Evolutionary conservation across 768 basidiomycete genomes (phyloP), one percentile per base, ranked within the genome.

Genomic region (Boletus eberwhitei): DNA sequence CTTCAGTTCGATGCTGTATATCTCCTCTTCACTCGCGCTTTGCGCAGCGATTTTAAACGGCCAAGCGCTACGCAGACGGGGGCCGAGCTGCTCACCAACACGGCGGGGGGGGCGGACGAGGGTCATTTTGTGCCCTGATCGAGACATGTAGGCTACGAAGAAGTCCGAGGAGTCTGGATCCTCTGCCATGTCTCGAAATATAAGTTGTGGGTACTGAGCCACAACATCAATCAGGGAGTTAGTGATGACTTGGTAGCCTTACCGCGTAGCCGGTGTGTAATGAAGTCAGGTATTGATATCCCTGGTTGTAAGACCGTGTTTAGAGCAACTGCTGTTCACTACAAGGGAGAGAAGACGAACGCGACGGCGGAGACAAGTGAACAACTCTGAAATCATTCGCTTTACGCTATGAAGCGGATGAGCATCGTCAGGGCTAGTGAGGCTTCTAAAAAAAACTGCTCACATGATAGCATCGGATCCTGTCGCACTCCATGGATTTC

Each of bases 211-310:
- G 37, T 78, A 73, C 82, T 84, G 60, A 57, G 42, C 58, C 49
- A 58, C 57, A 11, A 31, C 22, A 44, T 59, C 41, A 60, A 64
- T 54, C 16, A 57, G 37, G 47, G 29, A 35, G 45, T n/a, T 43
- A 29, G 29, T 13, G 51, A 38, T 39, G n/a, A 24, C 14, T 69
- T 70, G 55, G 41, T 13, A 38, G 17, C 29, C 60, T 54, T 62
- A 87, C 87, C 31, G 79, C 59, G 55, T 78, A 78, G 34, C 79
- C 80, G 8, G 79, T 76, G 59, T 83, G 83, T 34, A 83, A 75
- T n/a, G 79, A 75, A 24, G 88, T 80, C 60, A 84, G 73, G 58
- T 86, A 89, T n/a, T 79, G 73, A 62, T 83, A 90, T 36, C 88
- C 88, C 88, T 90, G n/a, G 43, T 43, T 59, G 40, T 29, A 47